phyloP scores from a whole-genome alignment of 768 basidiomycete genomes.

The Sarcodon sp. region DNA sequence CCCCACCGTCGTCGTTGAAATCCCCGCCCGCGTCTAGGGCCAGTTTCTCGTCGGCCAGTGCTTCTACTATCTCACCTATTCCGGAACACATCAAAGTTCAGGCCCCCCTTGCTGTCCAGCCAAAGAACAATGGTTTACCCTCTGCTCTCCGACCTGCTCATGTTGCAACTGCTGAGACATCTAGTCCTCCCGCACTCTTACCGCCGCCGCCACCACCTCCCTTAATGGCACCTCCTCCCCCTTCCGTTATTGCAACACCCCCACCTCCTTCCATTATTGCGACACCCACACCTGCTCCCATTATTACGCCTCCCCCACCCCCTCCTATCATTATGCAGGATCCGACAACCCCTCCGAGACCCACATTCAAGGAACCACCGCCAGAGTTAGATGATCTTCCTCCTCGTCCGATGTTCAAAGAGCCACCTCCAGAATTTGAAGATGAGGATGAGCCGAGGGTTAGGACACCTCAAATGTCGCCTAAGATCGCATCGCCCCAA shows the following conservation, averaged over 20 bases:
- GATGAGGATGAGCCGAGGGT: constrained; percentile 7
- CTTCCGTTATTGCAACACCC: constrained; percentile 5
- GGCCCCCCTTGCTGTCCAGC: constrained; percentile 1
- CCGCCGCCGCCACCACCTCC: not conserved
- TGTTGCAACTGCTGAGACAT: not conserved
- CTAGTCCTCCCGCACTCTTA: constrained; percentile 1
- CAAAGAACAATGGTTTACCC: constrained; percentile 8
- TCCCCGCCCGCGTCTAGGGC: constrained; percentile 13
- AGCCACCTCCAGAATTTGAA: constrained; percentile 16
- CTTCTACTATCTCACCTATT: constrained; percentile 5
- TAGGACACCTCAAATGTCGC: constrained; percentile 9
- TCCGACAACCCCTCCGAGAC: constrained; percentile 13
- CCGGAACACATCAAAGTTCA: not conserved
- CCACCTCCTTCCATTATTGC: constrained; percentile 18
- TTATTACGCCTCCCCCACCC: constrained; percentile 3
- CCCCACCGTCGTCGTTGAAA: constrained; percentile 2
- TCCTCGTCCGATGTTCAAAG: constrained; percentile 25
- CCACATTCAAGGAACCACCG: constrained; percentile 50
- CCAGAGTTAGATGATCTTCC: constrained; percentile 42
- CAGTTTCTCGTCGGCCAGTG: constrained; percentile 11
- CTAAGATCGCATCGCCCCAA: constrained; percentile 9
- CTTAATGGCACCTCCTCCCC: not conserved
- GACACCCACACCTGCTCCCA: constrained; percentile 8
- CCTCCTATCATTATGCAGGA: constrained; percentile 9
- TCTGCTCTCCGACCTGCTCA: constrained; percentile 1